Evolutionary conservation across 1,284 basidiomycete genomes (phyloP).

Genomic region (Ganoderma leucocontextum): DNA sequence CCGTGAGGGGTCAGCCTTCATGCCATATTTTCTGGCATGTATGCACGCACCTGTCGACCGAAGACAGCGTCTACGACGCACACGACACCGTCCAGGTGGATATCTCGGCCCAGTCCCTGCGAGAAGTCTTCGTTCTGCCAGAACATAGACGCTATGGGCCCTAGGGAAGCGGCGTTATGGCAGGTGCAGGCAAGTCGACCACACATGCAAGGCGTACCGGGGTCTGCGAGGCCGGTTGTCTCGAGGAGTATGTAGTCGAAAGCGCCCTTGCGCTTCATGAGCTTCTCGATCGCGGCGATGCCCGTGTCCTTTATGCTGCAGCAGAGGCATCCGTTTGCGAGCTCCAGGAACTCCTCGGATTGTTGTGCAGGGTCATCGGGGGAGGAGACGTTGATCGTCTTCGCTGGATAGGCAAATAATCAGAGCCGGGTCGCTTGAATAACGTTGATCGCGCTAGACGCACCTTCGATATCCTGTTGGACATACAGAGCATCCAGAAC

Average conservation of each 20-base stretch:
- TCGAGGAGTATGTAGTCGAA: conserved; percentile 95
- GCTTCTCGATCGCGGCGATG: conserved; percentile 89
- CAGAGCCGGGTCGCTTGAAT: conserved; percentile 7
- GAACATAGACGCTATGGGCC: conserved; percentile 87
- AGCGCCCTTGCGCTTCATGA: conserved; percentile 82
- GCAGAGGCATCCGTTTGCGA: conserved; percentile 94
- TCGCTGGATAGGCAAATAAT: conserved; percentile 54
- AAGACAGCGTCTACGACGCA: conserved; percentile 92
- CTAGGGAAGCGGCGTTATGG: conserved; percentile 44
- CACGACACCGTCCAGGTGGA: conserved; percentile 87
- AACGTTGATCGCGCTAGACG: not conserved
- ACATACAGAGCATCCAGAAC: not conserved
- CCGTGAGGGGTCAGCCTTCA: not conserved
- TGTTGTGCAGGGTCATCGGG: conserved; percentile 67
- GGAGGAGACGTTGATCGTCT: conserved; percentile 81
- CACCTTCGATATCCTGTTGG: conserved; percentile 42
- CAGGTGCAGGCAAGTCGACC: not conserved
- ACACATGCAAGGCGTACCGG: conserved; percentile 55
- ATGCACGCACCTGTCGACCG: conserved; percentile 68
- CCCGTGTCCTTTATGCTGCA: conserved; percentile 95
- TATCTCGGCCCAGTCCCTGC: conserved; percentile 71
- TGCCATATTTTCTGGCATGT: not conserved
- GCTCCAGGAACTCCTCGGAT: conserved; percentile 84
- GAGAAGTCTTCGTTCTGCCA: conserved; percentile 94
- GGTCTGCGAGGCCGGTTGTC: conserved; percentile 93